A percentile compares a stretch with the other conserved stretches of the same genome.
These are phyloP conservation scores for Kwoniella dendrophila DNA, from an alignment of 768 basidiomycete species.

Conservation along the genomic window DNA sequence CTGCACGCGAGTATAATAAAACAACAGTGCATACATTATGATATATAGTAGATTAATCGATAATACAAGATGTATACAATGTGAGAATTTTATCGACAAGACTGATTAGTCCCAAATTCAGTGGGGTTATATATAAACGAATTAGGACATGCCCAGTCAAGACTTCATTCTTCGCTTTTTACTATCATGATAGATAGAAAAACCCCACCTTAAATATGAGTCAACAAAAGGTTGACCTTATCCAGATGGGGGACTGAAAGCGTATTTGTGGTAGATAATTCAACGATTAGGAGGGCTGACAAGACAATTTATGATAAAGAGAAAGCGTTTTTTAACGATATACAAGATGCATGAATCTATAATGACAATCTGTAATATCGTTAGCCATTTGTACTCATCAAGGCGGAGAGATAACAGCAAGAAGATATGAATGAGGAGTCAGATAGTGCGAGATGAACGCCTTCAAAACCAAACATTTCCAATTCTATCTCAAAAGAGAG, in stretches of 20 bases:
- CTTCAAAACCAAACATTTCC: slow-evolving; percentile 14
- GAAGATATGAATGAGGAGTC: background rate
- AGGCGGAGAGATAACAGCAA: background rate
- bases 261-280: slow-evolving; percentile 1
- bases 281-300: background rate
- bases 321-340: background rate
- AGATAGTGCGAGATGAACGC: slow-evolving; percentile 35
- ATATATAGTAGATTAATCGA: background rate
- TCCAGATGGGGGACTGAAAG: slow-evolving; percentile 31
- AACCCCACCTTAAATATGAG: slow-evolving; percentile 19
- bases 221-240: slow-evolving; percentile 23
- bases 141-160: slow-evolving; percentile 32
- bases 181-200: background rate
- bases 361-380: background rate
- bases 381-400: background rate
- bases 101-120: slow-evolving; percentile 34
- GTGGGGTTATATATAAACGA: slow-evolving; percentile 23
- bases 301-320: background rate
- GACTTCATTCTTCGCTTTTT: slow-evolving; percentile 27
- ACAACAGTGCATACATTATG: slow-evolving; percentile 7
- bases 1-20: background rate
- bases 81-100: slow-evolving; percentile 18
- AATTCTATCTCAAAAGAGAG: background rate
- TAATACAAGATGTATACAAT: background rate
- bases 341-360: slow-evolving; percentile 8